phyloP scores from a whole-genome alignment of 208 protist genomes.

The Acanthamoeba sp. region DNA sequence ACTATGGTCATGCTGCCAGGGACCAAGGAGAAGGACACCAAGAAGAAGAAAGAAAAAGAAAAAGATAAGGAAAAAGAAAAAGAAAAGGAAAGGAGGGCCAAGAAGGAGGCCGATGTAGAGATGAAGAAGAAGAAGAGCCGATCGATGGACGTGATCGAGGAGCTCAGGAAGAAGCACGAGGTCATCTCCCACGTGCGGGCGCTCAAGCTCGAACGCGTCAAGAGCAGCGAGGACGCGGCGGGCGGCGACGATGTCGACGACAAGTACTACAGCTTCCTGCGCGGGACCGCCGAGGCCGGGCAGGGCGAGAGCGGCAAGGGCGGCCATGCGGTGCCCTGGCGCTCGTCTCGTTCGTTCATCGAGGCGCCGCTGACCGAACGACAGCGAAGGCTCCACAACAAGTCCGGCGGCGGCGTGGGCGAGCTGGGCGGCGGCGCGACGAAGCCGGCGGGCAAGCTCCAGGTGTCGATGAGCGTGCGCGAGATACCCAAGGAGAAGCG shows the following conservation, averaged over 20 bases:
- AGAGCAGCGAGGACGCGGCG: conserved; percentile 19
- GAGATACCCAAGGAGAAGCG: conserved; percentile 35
- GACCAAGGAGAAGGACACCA: background rate
- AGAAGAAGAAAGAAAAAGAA: conserved; percentile 58
- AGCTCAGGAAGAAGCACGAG: conserved; percentile 40
- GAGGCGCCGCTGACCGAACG: background rate
- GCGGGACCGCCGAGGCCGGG: background rate
- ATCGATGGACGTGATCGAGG: conserved; percentile 50
- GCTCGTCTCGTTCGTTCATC: background rate
- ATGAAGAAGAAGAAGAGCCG: conserved; percentile 36
- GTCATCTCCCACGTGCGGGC: background rate
- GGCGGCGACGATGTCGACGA: background rate
- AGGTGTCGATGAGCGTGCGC: conserved; percentile 39
- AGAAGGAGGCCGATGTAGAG: background rate
- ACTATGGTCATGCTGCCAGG: background rate
- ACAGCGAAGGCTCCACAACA: background rate
- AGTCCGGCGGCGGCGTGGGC: background rate
- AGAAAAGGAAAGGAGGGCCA: background rate
- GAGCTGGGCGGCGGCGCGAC: background rate
- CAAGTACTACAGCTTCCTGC: background rate
- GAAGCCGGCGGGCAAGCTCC: background rate
- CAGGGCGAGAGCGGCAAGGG: background rate
- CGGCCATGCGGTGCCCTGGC: background rate
- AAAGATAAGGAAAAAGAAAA: background rate
- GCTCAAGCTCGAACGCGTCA: conserved; percentile 15